phyloP scores from a whole-genome alignment of 108 stramenopile genomes.

The Pseudonitzschia multiseries region DNA sequence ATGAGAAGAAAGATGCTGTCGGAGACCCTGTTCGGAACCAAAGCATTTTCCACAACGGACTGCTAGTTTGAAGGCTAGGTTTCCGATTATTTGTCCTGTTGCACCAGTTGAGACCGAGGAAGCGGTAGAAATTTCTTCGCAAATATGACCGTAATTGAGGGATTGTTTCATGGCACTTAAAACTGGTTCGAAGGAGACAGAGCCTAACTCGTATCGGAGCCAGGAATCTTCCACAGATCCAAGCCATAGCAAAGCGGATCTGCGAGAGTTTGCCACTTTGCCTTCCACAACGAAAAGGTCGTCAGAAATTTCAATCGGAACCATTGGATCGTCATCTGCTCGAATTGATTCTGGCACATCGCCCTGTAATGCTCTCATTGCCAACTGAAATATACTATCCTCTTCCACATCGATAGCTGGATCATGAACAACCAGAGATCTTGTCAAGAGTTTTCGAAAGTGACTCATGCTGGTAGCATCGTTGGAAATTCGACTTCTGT shows the following conservation, averaged over 20 bases:
- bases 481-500: conserved; percentile 57
- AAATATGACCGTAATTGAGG: conserved; percentile 58
- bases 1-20: conserved; percentile 70
- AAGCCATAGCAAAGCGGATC: conserved; percentile 65
- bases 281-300: conserved; percentile 45
- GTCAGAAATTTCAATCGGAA: conserved; percentile 44
- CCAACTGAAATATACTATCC: conserved; percentile 38
- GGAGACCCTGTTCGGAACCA: conserved; percentile 74
- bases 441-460: conserved; percentile 63
- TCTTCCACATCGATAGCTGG: conserved; percentile 7
- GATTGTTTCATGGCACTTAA: conserved; percentile 56
- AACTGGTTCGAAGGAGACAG: conserved; percentile 50
- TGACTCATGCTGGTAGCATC: conserved; percentile 73
- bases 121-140: conserved; percentile 81
- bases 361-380: conserved; percentile 57
- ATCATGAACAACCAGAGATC: conserved; percentile 70
- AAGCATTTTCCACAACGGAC: conserved; percentile 78
- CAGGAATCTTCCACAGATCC: conserved; percentile 42
- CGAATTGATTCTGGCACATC: conserved; percentile 28
- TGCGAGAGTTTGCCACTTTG: conserved; percentile 60
- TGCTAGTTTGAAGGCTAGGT: conserved; percentile 64
- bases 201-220: conserved; percentile 72
- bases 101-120: conserved; percentile 73
- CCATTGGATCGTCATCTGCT: conserved; percentile 21
- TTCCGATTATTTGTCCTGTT: conserved; percentile 66